Evolutionary conservation across 331 rosid genomes (phyloP).

Genomic region (Rosa hybrid): DNA sequence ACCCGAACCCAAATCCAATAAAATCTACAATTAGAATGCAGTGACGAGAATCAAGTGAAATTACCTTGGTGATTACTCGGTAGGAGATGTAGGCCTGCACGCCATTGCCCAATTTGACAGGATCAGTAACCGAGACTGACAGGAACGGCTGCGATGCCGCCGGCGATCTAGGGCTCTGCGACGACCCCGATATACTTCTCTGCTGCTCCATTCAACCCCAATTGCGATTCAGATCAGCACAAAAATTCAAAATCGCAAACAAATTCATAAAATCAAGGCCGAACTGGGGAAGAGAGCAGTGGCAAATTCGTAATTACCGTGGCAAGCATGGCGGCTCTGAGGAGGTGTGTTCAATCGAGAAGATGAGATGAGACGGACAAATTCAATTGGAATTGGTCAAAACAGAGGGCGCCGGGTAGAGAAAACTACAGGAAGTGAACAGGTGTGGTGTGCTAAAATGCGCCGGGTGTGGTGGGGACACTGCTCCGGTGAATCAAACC

Average conservation of each 20-base stretch:
- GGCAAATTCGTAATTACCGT: conserved; percentile 55
- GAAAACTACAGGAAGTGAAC: background rate
- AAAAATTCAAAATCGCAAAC: conserved; percentile 9
- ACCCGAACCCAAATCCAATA: background rate
- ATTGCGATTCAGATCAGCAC: background rate
- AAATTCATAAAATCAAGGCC: background rate
- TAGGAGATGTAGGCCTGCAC: conserved; percentile 95
- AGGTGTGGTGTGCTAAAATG: background rate
- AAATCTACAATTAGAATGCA: background rate
- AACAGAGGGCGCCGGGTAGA: background rate
- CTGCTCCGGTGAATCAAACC: background rate
- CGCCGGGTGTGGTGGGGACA: background rate
- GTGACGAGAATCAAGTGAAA: background rate
- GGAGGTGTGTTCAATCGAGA: background rate
- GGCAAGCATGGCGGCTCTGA: conserved; percentile 40
- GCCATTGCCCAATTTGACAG: conserved; percentile 98
- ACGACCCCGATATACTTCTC: conserved; percentile 61
- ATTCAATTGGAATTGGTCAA: background rate
- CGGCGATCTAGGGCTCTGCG: conserved; percentile 96
- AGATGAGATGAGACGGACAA: background rate
- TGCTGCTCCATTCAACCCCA: conserved; percentile 66
- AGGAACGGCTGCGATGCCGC: conserved; percentile 75
- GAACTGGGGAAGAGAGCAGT: conserved; percentile 1
- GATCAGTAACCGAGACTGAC: conserved; percentile 86
- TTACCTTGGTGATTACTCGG: conserved; percentile 88